These are phyloP conservation scores for Podila verticillata DNA, from an alignment of 192 early-diverging fungal genomes.

Conservation along the genomic window DNA sequence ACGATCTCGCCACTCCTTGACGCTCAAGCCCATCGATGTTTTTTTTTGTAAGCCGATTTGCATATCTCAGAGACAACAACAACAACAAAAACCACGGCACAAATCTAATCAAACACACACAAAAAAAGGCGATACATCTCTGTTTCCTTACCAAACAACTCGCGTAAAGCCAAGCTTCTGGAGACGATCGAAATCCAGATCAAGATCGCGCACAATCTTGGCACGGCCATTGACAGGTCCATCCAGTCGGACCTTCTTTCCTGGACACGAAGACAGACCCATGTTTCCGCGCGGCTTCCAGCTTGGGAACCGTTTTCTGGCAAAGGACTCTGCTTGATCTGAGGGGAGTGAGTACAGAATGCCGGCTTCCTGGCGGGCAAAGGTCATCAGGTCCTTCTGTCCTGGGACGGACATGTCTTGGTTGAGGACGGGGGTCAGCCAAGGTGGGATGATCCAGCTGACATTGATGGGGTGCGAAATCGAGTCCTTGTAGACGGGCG, in stretches of 20 bases:
- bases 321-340: constrained; percentile 22
- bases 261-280: constrained; percentile 76
- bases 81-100: neutral
- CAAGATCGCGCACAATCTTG: constrained; percentile 74
- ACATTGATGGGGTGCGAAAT: constrained; percentile 51
- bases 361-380: constrained; percentile 31
- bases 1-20: neutral
- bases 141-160: constrained; percentile 68
- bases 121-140: too few species aligned
- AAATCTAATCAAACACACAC: neutral
- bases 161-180: constrained; percentile 61
- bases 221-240: constrained; percentile 78
- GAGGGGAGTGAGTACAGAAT: constrained; percentile 5
- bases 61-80: neutral
- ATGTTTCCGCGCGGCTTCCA: constrained; percentile 66
- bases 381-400: constrained; percentile 14
- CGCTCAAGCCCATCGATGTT: too few species aligned
- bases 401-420: constrained; percentile 32
- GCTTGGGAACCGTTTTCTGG: constrained; percentile 17
- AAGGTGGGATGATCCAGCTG: constrained; percentile 52
- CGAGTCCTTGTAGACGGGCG: constrained; percentile 36
- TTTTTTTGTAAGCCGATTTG: too few species aligned
- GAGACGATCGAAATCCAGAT: constrained; percentile 75
- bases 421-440: constrained; percentile 32
- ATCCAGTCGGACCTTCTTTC: constrained; percentile 80